phyloP scores from a whole-genome alignment of 2,329 filamentous ascomycete genomes.

The Venturia asperata region DNA sequence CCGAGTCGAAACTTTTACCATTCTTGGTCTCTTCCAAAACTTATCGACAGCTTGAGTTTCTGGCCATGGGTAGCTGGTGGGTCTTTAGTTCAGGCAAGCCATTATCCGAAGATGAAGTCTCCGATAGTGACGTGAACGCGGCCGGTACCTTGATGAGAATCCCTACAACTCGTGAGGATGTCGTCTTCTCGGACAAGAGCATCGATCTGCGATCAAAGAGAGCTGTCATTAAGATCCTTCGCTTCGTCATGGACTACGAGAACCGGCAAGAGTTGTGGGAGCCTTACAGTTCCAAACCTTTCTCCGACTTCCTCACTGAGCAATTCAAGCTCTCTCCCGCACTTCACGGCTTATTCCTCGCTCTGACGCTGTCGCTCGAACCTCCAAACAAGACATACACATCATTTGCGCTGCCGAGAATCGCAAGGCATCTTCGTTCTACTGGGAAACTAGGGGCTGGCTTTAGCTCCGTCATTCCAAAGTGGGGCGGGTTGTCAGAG shows the following conservation, averaged over 20 bases:
- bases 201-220: constrained; percentile 79
- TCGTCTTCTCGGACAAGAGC: constrained; percentile 67
- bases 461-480: constrained; percentile 82
- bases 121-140: not conserved
- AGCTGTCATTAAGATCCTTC: constrained; percentile 85
- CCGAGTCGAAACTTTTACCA: constrained; percentile 68
- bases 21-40: constrained; percentile 83
- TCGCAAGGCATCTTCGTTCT: constrained; percentile 74
- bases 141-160: constrained; percentile 54
- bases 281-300: constrained; percentile 45
- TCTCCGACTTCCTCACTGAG: constrained; percentile 52
- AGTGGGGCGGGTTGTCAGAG: constrained; percentile 87
- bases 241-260: constrained; percentile 71
- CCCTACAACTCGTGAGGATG: constrained; percentile 80
- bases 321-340: constrained; percentile 52
- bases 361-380: constrained; percentile 68
- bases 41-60: constrained; percentile 84
- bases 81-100: constrained; percentile 48
- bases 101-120: constrained; percentile 10
- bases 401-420: constrained; percentile 63
- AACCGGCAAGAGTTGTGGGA: constrained; percentile 55
- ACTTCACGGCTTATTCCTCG: constrained; percentile 57
- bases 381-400: constrained; percentile 48
- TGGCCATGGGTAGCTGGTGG: constrained; percentile 90
- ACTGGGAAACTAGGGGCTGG: constrained; percentile 83